These are phyloP conservation scores for Phytophthora crassamura DNA, from an alignment of 352 stramenopile genomes.

Conservation along the genomic window DNA sequence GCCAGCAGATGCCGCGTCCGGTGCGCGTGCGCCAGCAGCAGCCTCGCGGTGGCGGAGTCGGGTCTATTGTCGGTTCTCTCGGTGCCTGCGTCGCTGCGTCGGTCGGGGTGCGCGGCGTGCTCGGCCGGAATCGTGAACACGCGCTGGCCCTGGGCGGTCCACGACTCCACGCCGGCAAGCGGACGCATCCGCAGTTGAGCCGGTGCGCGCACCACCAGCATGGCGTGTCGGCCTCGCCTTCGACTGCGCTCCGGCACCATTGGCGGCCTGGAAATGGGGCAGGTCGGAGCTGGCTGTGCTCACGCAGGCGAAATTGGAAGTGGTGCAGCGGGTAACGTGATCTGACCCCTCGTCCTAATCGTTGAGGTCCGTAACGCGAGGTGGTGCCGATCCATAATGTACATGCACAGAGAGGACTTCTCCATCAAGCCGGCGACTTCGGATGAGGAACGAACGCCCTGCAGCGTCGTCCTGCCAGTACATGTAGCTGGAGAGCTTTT, in stretches of 20 bases:
- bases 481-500: too few species aligned
- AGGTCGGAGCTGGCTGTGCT: too few species aligned
- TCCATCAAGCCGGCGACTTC: too few species aligned
- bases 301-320: conserved; percentile 14
- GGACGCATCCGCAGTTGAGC: not conserved
- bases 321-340: too few species aligned
- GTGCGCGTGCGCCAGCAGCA: conserved; percentile 28
- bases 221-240: conserved; percentile 12
- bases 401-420: too few species aligned
- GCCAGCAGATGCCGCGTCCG: conserved; percentile 30
- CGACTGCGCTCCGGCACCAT: conserved; percentile 21
- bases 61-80: conserved; percentile 2
- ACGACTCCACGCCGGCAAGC: conserved; percentile 1
- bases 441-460: too few species aligned
- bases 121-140: conserved; percentile 19
- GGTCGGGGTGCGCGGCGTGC: not conserved
- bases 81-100: too few species aligned
- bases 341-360: too few species aligned
- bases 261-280: not conserved
- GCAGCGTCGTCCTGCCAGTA: too few species aligned
- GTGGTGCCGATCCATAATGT: too few species aligned
- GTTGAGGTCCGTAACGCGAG: too few species aligned
- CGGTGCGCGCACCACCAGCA: conserved; percentile 15
- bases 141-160: conserved; percentile 17
- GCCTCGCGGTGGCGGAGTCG: not conserved